Base-by-base conservation (phyloP, 2,329 filamentous ascomycete genomes). In the Hypocrella siamensis region DNA sequence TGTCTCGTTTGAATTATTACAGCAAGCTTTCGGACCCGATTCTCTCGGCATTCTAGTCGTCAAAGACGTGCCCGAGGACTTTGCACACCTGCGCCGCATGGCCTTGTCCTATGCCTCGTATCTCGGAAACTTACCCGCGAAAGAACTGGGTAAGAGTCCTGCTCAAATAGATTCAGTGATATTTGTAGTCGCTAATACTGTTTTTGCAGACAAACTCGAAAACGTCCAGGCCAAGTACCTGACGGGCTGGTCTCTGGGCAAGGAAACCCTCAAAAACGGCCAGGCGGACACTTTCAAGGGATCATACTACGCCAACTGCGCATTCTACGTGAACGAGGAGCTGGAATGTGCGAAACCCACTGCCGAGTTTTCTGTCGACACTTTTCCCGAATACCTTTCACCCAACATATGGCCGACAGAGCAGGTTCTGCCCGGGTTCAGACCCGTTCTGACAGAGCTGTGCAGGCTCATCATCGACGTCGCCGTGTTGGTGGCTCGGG, bases 1-100 rank as follows among this genome's bases (percentile, higher is more conserved):
- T 35, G 64, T 88, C 28, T 65, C 78, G 1, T 78, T 83, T 32
- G 66, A 71, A 34, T 69, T 70, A 0, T 65, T 90, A 9, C 70
- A 81, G 44, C 56, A 79, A 43, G 90, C 90, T 0, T 96, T 98
- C 50, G 90, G 90, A 0, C 84, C 86, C 2, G 74, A 81, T 17
- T 93, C 85, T 3, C 63, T 96, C 10, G 90, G 90, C 0, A 93
- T 98, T 32, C 77, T 98, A 34, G 62, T 96, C n/a, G 86, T 98
- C 30, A 84, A 80, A 49, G 82, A 85, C 49, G 70, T 96, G 0
- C 82, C 85, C 0, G 39, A 65, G 5, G 63, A 72, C 32, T 98
- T 93, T 45, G 55, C 67, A 11, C 56, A 67, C n/a, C 60, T 94
- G 27, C 72, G 90, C 38, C 70, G 70, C 36, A 69, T 70, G 37